Conservation (phyloP, 495 filamentous ascomycete genomes). For the Trichoderma parareesei region DNA sequence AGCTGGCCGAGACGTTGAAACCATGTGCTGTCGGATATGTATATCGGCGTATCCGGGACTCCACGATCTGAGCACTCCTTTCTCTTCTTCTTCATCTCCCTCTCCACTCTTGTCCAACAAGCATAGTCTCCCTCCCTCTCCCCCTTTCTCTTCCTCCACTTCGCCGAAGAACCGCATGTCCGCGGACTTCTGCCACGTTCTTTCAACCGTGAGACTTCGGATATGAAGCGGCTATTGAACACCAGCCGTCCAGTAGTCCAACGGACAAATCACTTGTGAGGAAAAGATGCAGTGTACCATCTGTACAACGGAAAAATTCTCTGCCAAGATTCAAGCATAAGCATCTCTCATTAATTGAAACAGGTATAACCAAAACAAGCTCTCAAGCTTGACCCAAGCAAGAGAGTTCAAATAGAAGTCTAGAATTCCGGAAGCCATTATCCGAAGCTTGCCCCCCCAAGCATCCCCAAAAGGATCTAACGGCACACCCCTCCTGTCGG, state of each 20-base stretch:
- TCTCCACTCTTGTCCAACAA: no score
- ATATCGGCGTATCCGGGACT: no score
- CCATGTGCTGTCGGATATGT: no score
- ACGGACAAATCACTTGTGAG: neutral
- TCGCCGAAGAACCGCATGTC: neutral
- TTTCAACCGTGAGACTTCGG: neutral
- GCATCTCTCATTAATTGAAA: slow-evolving; percentile 3
- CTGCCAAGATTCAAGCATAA: neutral
- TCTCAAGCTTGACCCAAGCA: neutral
- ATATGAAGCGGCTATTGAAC: neutral
- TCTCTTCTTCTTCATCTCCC: neutral
- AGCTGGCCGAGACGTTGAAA: neutral
- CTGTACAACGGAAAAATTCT: neutral
- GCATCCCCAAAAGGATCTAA: neutral
- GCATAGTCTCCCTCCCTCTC: neutral
- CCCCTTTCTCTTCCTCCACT: neutral
- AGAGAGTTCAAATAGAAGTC: neutral
- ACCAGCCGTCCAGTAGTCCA: neutral
- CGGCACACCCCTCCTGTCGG: neutral
- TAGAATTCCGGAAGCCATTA: neutral
- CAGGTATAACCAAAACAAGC: neutral
- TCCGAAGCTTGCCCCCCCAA: slow-evolving; percentile 6
- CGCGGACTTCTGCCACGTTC: neutral
- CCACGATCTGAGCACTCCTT: neutral
- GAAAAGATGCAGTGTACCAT: neutral